Conservation (phyloP, 148 eudicot species). For the Cornus suecica region DNA sequence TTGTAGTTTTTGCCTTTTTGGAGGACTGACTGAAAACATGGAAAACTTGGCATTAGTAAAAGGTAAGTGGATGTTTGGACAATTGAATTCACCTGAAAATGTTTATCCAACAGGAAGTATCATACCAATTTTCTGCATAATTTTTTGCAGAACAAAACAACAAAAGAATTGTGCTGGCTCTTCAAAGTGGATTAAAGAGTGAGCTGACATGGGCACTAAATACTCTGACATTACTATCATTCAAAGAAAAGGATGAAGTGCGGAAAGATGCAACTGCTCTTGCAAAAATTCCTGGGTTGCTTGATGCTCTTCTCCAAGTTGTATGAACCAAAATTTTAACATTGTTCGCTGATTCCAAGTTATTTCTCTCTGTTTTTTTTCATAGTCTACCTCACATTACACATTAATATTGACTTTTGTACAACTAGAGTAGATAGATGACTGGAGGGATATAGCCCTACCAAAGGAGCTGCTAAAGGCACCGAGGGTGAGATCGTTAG, state of each 20-base stretch:
- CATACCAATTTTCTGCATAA: neutral
- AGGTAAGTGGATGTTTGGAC: neutral
- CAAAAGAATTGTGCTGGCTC: constrained; percentile 90
- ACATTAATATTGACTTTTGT: constrained; percentile 7
- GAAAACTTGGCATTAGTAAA: neutral
- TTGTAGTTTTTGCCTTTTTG: too few species aligned
- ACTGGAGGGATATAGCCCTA: constrained; percentile 91
- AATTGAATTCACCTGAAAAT: neutral
- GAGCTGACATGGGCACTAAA: constrained; percentile 95
- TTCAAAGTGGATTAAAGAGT: constrained; percentile 96
- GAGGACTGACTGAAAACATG: neutral
- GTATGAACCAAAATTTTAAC: constrained; percentile 44
- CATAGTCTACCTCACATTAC: neutral
- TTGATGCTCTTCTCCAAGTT: constrained; percentile 95
- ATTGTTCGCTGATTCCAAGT: neutral
- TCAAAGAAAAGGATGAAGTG: constrained; percentile 94
- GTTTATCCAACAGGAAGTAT: neutral
- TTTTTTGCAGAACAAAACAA: constrained; percentile 74
- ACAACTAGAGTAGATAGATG: constrained; percentile 68
- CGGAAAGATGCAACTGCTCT: constrained; percentile 93
- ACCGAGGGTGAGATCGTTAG: constrained; percentile 69
- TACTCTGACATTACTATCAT: constrained; percentile 81
- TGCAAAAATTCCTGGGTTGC: constrained; percentile 84
- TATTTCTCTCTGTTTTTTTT: neutral
- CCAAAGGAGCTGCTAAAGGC: constrained; percentile 70